Evolutionary conservation across 225 moss, liverwort and hornwort genomes (phyloP).

Genomic region (Climacium dendroides): DNA sequence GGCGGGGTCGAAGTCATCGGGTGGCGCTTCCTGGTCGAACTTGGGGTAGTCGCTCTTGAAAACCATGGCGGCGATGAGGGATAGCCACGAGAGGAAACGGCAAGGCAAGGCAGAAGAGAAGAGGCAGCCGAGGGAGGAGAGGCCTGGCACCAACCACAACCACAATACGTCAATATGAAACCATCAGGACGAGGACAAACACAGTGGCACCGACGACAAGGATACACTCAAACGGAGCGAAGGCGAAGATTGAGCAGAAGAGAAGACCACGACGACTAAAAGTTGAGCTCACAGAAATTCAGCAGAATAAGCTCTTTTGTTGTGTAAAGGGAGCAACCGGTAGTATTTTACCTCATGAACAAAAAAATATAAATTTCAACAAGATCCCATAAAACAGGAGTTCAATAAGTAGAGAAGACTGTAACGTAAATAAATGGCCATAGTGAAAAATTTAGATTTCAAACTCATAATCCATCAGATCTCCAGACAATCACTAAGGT

Average conservation of each 20-base stretch:
- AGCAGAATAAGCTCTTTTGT: background rate
- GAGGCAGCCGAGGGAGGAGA: background rate
- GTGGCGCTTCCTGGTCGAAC: constrained; percentile 71
- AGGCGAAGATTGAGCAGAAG: background rate
- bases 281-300: background rate
- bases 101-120: too few relatives aligned
- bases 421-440: background rate
- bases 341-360: background rate
- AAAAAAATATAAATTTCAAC: background rate
- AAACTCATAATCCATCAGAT: background rate
- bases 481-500: background rate
- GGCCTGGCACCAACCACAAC: background rate
- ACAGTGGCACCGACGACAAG: background rate
- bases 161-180: background rate
- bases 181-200: background rate
- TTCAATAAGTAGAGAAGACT: background rate
- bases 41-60: constrained; percentile 77
- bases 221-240: background rate
- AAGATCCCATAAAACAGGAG: background rate
- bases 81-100: background rate
- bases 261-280: background rate
- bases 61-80: constrained; percentile 39
- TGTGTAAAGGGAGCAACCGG: background rate
- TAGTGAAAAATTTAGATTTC: background rate
- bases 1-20: constrained; percentile 85